Conservation (phyloP, 495 filamentous ascomycete genomes). For the Aspergillus avenaceus region DNA sequence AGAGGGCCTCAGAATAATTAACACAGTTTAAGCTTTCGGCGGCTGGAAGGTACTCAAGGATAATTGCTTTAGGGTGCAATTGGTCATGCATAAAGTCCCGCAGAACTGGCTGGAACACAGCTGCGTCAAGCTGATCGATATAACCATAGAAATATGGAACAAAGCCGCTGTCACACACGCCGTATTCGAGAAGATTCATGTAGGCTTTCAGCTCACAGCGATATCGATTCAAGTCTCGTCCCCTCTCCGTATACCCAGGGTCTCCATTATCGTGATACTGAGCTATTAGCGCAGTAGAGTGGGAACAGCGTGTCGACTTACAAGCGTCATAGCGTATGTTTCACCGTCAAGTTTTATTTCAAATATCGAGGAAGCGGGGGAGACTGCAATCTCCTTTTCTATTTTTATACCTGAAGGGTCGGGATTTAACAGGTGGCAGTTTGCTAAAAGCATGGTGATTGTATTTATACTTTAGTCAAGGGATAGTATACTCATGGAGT, state of each 20-base stretch:
- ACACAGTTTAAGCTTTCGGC: slow-evolving; percentile 19
- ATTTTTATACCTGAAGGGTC: too few relatives aligned
- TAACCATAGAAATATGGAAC: slow-evolving; percentile 9
- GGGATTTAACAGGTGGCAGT: too few relatives aligned
- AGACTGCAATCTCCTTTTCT: too few relatives aligned
- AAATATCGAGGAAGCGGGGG: too few relatives aligned
- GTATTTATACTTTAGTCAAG: too few relatives aligned
- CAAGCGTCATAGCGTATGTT: too few relatives aligned
- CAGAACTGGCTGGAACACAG: slow-evolving; percentile 13
- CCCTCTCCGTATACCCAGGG: slow-evolving; percentile 3
- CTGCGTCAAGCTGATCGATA: slow-evolving; percentile 17
- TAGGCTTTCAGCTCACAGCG: slow-evolving; percentile 11
- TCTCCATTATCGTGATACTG: slow-evolving; percentile 10
- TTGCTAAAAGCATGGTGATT: too few relatives aligned
- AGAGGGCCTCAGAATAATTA: slow-evolving; percentile 21
- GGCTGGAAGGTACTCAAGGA: slow-evolving; percentile 18
- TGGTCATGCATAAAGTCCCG: slow-evolving; percentile 14
- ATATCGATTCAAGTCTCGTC: slow-evolving; percentile 10
- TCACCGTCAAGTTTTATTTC: too few relatives aligned
- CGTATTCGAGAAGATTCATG: slow-evolving; percentile 4
- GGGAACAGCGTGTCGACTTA: too few relatives aligned
- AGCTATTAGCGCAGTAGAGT: too few relatives aligned
- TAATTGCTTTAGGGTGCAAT: slow-evolving; percentile 10
- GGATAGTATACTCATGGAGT: too few relatives aligned
- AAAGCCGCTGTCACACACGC: slow-evolving; percentile 7